Conservation (phyloP, 2,329 filamentous ascomycete genomes). For the Claviceps fusiformis region DNA sequence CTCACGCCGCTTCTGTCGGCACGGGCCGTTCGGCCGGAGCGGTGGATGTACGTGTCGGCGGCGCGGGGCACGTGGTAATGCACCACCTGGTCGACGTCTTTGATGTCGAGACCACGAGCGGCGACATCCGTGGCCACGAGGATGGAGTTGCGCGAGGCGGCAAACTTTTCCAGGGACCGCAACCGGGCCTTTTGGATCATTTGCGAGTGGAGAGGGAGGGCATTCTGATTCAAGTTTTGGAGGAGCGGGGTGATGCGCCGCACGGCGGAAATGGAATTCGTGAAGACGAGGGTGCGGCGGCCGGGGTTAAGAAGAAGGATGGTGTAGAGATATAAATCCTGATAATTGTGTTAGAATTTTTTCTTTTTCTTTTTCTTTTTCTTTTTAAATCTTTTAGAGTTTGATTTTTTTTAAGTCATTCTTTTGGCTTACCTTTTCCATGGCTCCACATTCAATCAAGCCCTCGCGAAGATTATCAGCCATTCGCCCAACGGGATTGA, state of each 20-base stretch:
- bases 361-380: not conserved
- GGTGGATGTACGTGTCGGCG: conserved; percentile 89
- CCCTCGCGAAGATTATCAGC: conserved; percentile 75
- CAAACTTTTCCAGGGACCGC: conserved; percentile 84
- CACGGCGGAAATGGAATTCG: conserved; percentile 89
- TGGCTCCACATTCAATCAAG: conserved; percentile 78
- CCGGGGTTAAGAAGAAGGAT: conserved; percentile 71
- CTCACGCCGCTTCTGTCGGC: conserved; percentile 65
- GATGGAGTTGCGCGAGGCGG: conserved; percentile 50
- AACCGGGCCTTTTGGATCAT: conserved; percentile 94
- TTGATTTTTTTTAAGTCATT: not conserved
- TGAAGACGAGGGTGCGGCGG: conserved; percentile 76
- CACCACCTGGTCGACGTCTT: conserved; percentile 73
- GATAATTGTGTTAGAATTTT: conserved; percentile 8
- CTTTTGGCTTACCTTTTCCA: conserved; percentile 59
- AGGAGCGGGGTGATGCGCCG: conserved; percentile 75
- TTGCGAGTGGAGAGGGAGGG: conserved; percentile 71
- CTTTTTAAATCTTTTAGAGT: not conserved
- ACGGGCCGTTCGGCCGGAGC: conserved; percentile 86
- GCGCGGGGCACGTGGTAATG: conserved; percentile 92
- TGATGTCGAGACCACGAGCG: conserved; percentile 85
- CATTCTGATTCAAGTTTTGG: conserved; percentile 65
- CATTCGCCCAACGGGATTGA: conserved; percentile 83
- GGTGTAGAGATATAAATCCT: conserved; percentile 88
- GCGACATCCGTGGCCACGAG: conserved; percentile 90